Evolutionary conservation across 768 basidiomycete species (phyloP), one percentile per base, ranked within the genome.

Genomic region (Sistotremastrum niveocremeum): DNA sequence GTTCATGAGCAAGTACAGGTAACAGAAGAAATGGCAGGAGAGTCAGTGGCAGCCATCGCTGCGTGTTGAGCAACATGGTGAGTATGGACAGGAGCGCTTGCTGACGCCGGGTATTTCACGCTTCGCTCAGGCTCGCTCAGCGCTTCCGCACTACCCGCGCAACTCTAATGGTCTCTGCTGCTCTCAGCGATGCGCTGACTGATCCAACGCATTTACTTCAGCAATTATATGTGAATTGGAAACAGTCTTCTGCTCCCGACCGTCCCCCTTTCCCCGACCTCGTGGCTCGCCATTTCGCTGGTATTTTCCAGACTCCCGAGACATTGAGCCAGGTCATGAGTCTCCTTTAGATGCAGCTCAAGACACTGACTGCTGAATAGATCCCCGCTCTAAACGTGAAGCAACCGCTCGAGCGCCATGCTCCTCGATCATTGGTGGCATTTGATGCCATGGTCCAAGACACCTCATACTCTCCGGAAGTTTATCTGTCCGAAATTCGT

Each of bases 371-470:
- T 20, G 20, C 20, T 20, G 20, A 20, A 8, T 44, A 85, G 79
- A 80, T 87, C 41, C 77, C 82, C 0, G 51, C 62, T 5, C 68
- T 86, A 34, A 64, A 70, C 56, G 55, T 70, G 7, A 52, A 56
- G 4, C 54, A 61, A 44, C 73, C 79, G 7, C 76, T 77, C 35
- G 65, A 71, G 30, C 62, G 62, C 3, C 70, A 76, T 53, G 56
- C 58, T 7, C 63, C 70, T 49, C 65, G 77, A n/a, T 62, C 75
- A 0, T 69, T 88, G 4, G 81, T 89, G 3, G 67, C 72, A 12
- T 87, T 88, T 59, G 71, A 75, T 33, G 80, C 73, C 29, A 84
- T 88, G 81, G 68, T 88, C 32, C 87, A 90, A 58, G 86, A 88
- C 56, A 86, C 84, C 2, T 84, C 84, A 2, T 57, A 72, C 11